Evolutionary conservation across 257 asterid genomes (phyloP).

Genomic region (Solanum sejunctum): DNA sequence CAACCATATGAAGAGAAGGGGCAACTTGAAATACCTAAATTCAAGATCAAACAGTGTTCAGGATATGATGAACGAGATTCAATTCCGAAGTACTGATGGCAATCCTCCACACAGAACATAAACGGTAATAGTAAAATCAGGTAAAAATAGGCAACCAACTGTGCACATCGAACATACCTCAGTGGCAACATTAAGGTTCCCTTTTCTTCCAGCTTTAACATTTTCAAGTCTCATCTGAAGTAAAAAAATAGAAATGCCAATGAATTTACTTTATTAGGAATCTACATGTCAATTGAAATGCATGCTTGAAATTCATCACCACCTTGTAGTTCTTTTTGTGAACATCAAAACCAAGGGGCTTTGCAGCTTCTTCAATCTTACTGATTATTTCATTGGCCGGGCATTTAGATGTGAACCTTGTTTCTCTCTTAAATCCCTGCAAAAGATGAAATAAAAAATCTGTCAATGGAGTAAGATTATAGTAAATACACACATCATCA

Average conservation of each 20-base stretch:
- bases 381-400: constrained; percentile 71
- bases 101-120: not conserved
- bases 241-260: not conserved
- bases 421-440: constrained; percentile 80
- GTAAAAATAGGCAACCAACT: not conserved
- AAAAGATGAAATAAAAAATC: not conserved
- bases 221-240: constrained; percentile 83
- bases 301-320: not conserved
- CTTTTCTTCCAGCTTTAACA: constrained; percentile 81
- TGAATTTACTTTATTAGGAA: not conserved
- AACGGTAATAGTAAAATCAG: not conserved
- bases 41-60: not conserved
- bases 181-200: constrained; percentile 80
- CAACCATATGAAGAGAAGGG: constrained; percentile 52
- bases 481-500: not conserved
- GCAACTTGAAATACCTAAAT: constrained; percentile 56
- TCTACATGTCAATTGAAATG: not conserved
- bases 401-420: constrained; percentile 71
- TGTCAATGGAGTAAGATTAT: not conserved
- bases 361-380: constrained; percentile 85
- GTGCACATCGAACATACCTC: constrained; percentile 34
- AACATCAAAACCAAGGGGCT: constrained; percentile 90
- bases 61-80: not conserved
- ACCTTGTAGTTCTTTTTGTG: constrained; percentile 90
- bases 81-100: not conserved